phyloP scores from a whole-genome alignment of 345 rosid genomes.

The Firmiana major region DNA sequence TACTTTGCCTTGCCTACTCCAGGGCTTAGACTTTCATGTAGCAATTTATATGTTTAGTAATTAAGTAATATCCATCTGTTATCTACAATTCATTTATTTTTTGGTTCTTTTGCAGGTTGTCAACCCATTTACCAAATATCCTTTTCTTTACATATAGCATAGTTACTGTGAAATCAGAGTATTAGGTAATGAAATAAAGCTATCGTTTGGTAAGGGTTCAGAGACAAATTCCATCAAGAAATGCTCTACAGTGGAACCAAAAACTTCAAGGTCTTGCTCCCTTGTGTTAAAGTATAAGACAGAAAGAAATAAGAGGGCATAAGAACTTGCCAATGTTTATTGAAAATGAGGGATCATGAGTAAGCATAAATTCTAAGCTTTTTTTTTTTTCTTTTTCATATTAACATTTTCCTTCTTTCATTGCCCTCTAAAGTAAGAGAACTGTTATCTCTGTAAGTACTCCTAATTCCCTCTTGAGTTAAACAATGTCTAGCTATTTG shows the following conservation, averaged over 20 bases:
- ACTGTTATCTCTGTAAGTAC: not conserved
- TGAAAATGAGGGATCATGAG: not conserved
- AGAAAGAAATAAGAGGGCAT: conserved; percentile 13
- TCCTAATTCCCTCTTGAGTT: not conserved
- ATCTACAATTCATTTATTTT: not conserved
- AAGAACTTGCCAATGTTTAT: not conserved
- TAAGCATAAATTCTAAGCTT: not conserved
- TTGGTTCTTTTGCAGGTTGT: conserved; percentile 66
- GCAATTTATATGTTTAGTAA: not conserved
- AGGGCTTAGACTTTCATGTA: not conserved
- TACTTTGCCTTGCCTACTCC: not conserved
- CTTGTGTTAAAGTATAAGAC: not conserved
- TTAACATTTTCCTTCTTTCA: not conserved
- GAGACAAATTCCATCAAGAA: not conserved
- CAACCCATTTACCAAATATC: conserved; percentile 84
- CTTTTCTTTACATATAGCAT: not conserved
- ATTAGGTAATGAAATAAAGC: not conserved
- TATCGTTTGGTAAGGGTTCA: not conserved
- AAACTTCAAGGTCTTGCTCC: not conserved
- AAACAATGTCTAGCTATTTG: not conserved
- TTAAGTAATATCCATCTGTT: not conserved
- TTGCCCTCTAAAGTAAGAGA: not conserved
- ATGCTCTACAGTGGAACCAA: not conserved
- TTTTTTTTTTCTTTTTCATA: not conserved
- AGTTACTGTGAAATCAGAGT: not conserved